phyloP scores from a whole-genome alignment of 805 yeast genomes.

The Metschnikowia cerradonensis region DNA sequence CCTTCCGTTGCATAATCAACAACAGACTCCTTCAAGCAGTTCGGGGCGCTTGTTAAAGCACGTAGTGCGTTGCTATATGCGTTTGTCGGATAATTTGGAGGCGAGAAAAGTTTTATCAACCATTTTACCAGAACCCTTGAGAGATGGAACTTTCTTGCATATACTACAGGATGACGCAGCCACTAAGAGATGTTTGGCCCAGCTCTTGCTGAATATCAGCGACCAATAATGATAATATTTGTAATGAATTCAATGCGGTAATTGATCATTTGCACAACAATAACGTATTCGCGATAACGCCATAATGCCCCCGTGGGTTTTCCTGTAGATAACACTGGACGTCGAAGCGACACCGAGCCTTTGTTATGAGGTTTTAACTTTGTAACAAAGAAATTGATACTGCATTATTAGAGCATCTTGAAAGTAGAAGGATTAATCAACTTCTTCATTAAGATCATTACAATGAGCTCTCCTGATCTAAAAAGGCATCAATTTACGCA shows the following conservation, averaged over 20 bases:
- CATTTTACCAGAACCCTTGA: conserved; percentile 80
- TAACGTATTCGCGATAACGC: neutral
- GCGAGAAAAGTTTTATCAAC: conserved; percentile 84
- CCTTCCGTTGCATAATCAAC: conserved; percentile 2
- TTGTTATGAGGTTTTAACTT: neutral
- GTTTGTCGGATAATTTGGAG: conserved; percentile 84
- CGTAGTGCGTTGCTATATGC: conserved; percentile 87
- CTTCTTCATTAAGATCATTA: neutral
- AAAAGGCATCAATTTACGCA: conserved; percentile 32
- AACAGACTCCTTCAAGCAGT: conserved; percentile 29
- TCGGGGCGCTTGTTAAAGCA: conserved; percentile 87
- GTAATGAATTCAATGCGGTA: neutral
- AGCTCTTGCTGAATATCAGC: conserved; percentile 63
- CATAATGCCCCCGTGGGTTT: neutral
- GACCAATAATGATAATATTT: conserved; percentile 16
- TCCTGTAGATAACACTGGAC: conserved; percentile 3
- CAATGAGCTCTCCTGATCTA: conserved; percentile 13
- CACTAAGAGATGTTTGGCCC: conserved; percentile 82
- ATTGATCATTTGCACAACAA: neutral
- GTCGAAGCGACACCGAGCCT: neutral
- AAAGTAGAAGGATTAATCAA: neutral
- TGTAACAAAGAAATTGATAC: neutral
- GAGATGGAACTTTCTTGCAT: conserved; percentile 79
- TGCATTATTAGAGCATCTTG: neutral
- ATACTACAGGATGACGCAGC: conserved; percentile 82